phyloP scores from a whole-genome alignment of 495 filamentous ascomycete species.

The Thermothielavioides terrestris region DNA sequence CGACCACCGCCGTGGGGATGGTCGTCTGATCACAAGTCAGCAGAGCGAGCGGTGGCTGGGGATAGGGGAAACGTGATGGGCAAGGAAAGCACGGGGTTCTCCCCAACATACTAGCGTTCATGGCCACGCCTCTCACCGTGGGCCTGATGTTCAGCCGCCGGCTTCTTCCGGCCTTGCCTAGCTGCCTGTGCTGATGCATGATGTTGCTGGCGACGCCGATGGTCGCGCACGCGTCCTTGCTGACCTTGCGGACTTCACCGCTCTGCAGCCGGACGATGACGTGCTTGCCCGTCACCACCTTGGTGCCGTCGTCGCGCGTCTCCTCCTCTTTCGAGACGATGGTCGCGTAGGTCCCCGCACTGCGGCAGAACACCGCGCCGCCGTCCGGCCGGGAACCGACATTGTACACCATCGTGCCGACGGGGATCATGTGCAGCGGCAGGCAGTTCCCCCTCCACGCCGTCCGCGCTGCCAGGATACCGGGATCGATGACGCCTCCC shows the following conservation, averaged over 20 bases:
- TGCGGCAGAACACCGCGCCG: constrained; percentile 82
- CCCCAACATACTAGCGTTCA: constrained; percentile 70
- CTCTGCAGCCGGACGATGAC: constrained; percentile 81
- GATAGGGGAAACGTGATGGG: neutral
- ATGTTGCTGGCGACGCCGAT: constrained; percentile 89
- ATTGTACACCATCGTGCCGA: constrained; percentile 84
- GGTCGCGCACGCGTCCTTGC: constrained; percentile 86
- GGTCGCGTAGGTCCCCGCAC: constrained; percentile 82
- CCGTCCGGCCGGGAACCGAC: constrained; percentile 66
- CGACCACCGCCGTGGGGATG: constrained; percentile 98
- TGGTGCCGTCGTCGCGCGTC: constrained; percentile 47
- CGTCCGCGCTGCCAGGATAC: constrained; percentile 89
- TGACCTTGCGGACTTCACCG: constrained; percentile 80
- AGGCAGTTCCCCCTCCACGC: constrained; percentile 92
- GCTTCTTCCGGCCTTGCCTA: constrained; percentile 89
- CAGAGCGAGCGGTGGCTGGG: neutral
- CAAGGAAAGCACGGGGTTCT: neutral
- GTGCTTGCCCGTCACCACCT: constrained; percentile 49
- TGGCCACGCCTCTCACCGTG: constrained; percentile 91
- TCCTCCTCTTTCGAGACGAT: constrained; percentile 78
- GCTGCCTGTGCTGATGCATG: constrained; percentile 76
- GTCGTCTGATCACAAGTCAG: constrained; percentile 48
- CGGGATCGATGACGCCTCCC: constrained; percentile 85
- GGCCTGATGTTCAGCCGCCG: constrained; percentile 90
- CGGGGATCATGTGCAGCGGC: constrained; percentile 86